phyloP scores from a whole-genome alignment of 148 eudicot genomes.

The Mesembryanthemum crystallinum region DNA sequence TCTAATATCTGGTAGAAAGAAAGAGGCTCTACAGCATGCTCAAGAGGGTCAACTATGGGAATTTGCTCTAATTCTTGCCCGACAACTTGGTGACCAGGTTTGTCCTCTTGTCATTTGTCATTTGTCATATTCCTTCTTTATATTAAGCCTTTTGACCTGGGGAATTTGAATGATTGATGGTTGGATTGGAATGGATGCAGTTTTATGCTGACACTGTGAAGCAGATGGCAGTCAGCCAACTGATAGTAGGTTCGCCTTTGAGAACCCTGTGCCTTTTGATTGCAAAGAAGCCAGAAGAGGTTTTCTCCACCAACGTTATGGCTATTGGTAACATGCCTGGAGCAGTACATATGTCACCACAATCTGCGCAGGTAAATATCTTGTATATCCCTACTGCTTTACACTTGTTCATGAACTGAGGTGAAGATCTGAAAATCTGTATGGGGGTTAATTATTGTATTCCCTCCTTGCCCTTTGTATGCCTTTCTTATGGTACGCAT shows the following conservation, averaged over 20 bases:
- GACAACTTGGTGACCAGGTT: slow-evolving; percentile 53
- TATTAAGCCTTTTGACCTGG: not conserved
- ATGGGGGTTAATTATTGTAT: not conserved
- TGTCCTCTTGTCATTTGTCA: slow-evolving; percentile 9
- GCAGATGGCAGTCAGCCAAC: slow-evolving; percentile 46
- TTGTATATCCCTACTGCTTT: not conserved
- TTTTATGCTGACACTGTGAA: slow-evolving; percentile 44
- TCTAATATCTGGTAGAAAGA: slow-evolving; percentile 44
- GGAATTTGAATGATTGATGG: slow-evolving; percentile 11
- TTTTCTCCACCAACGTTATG: slow-evolving; percentile 29
- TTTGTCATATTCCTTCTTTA: not conserved
- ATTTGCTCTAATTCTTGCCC: slow-evolving; percentile 43
- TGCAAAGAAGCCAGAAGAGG: slow-evolving; percentile 44
- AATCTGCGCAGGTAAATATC: slow-evolving; percentile 37
- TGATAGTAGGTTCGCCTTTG: slow-evolving; percentile 41
- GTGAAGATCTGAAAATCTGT: not conserved
- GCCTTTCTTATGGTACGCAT: not conserved
- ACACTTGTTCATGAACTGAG: not conserved
- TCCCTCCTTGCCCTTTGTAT: not conserved
- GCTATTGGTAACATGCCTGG: slow-evolving; percentile 26
- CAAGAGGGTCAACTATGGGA: slow-evolving; percentile 54
- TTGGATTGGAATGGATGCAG: slow-evolving; percentile 31
- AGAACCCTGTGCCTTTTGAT: slow-evolving; percentile 51
- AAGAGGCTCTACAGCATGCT: slow-evolving; percentile 47
- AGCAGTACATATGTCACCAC: slow-evolving; percentile 25